Percentiles rank a stretch among this genome's conserved stretches.
Conservation (phyloP, 2,329 filamentous ascomycete species). For the Hypoxylon sp. region DNA sequence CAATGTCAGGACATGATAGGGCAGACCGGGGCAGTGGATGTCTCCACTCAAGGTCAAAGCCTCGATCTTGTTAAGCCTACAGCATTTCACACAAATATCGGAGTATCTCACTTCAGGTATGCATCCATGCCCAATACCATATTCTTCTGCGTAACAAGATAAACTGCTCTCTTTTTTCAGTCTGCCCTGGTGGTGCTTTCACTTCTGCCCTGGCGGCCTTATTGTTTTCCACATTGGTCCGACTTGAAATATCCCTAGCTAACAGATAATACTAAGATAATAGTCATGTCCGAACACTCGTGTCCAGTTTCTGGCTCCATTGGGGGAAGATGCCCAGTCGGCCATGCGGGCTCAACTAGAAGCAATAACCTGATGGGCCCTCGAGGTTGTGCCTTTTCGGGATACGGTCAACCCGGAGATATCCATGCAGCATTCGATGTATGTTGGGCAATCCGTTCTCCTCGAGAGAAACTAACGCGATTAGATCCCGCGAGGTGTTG, state of each 20-base stretch:
- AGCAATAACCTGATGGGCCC: slow-evolving; percentile 51
- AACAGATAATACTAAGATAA: slow-evolving; percentile 24
- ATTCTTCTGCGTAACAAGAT: slow-evolving; percentile 9
- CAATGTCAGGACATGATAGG: slow-evolving; percentile 4
- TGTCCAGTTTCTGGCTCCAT: slow-evolving; percentile 41
- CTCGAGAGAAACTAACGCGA: slow-evolving; percentile 26
- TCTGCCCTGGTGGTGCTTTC: slow-evolving; percentile 38
- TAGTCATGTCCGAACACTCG: slow-evolving; percentile 41
- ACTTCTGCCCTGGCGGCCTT: slow-evolving; percentile 40
- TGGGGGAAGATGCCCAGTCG: slow-evolving; percentile 44
- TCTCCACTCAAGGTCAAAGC: slow-evolving; percentile 29
- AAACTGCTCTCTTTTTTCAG: slow-evolving; percentile 20
- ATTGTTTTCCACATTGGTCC: slow-evolving; percentile 22
- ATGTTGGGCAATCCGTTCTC: slow-evolving; percentile 4
- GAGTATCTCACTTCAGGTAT: slow-evolving; percentile 16
- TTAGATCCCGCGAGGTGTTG: slow-evolving; percentile 60
- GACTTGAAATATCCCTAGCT: slow-evolving; percentile 17
- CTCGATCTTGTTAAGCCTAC: slow-evolving; percentile 21
- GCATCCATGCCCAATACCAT: slow-evolving; percentile 6
- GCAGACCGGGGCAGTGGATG: background rate
- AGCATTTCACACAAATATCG: slow-evolving; percentile 15
- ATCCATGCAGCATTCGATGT: slow-evolving; percentile 52
- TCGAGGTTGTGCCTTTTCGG: slow-evolving; percentile 54
- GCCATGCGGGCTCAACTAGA: slow-evolving; percentile 45
- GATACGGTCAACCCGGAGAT: slow-evolving; percentile 53